Evolutionary conservation across 208 protist species (phyloP), one percentile per base, ranked within the genome.

Genomic region (Trypanosoma cruzi): DNA sequence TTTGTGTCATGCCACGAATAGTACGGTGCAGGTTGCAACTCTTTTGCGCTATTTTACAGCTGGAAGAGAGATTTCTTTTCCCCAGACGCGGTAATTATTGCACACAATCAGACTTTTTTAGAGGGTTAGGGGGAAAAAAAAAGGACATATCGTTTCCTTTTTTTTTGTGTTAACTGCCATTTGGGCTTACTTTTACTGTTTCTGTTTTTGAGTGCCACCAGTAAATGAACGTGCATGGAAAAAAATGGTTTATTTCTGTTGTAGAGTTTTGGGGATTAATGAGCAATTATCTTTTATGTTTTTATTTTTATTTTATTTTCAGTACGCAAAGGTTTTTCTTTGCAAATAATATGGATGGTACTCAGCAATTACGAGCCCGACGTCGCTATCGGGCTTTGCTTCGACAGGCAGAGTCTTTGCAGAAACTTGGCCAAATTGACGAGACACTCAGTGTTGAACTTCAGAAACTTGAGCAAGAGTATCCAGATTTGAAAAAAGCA

Each of bases 1-100:
- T 56, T 60, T 86, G 29, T 97, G 92, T 67, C 92, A 97, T 72
- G 61, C 78, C 14, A 94, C 92, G 4, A 97, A 97, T 79, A 86
- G 75, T 54, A 78, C 81, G 0, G 82, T 92, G 5, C 92, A 97
- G 62, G 68, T 76, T 5, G 75, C 66, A 29, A 96, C 91, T 0
- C 54, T 94, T 40, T 36, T 72, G 40, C 79, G 81, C 26, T 88
- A 81, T 67, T 49, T 24, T 11, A 73, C 80, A 32, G 71, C 76
- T 31, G 77, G 36, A 0, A 61, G 29, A 53, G 22, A 56, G 49
- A 73, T 32, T 46, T 1, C 55, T 49, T 64, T 63, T 37, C 2
- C 2, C 26, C 4, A 44, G 42, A 57, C 16, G n/a, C 2, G 8
- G 31, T 31, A 14, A 29, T 52, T 28, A 3, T 69, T 71, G n/a